phyloP scores from a whole-genome alignment of 139 green algal genomes.

The Gonium pectorale region DNA sequence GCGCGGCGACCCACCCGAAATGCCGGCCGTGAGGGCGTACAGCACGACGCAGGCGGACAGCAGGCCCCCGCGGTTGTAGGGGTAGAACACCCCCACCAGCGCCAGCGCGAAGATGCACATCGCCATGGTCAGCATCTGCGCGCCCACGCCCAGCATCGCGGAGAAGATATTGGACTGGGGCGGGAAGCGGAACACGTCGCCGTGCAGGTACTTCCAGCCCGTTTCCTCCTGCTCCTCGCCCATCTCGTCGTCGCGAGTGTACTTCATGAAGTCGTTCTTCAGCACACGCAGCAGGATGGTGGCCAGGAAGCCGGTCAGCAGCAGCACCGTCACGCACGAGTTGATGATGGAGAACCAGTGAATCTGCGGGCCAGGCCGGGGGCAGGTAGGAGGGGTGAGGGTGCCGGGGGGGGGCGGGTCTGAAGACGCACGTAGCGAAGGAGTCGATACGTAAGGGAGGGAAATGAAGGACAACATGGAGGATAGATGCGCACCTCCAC shows the following conservation, averaged over 20 bases:
- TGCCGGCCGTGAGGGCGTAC: constrained; percentile 90
- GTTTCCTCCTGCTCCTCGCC: constrained; percentile 67
- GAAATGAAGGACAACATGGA: too few species aligned
- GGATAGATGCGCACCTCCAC: too few species aligned
- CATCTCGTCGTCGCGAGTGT: constrained; percentile 69
- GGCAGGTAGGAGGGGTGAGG: background rate
- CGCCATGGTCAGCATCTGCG: constrained; percentile 81
- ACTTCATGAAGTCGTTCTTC: constrained; percentile 96
- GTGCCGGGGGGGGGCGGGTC: background rate
- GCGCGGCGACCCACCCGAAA: constrained; percentile 58
- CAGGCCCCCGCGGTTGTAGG: constrained; percentile 94
- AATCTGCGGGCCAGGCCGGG: constrained; percentile 80
- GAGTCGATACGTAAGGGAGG: too few species aligned
- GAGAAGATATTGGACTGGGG: constrained; percentile 82
- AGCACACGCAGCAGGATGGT: constrained; percentile 96
- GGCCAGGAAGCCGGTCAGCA: constrained; percentile 95
- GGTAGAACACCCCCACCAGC: constrained; percentile 92
- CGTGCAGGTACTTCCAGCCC: constrained; percentile 96
- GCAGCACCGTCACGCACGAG: constrained; percentile 94
- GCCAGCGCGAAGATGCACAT: constrained; percentile 87
- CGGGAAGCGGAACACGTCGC: constrained; percentile 96
- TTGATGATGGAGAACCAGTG: constrained; percentile 99
- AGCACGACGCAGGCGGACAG: constrained; percentile 89
- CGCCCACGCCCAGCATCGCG: constrained; percentile 88
- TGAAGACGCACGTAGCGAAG: background rate